A percentile compares a stretch with the other conserved stretches of the same genome.
These are phyloP conservation scores for Anaeromyces robustus DNA, from an alignment of 192 early-diverging fungal genomes.

Conservation along the genomic window DNA sequence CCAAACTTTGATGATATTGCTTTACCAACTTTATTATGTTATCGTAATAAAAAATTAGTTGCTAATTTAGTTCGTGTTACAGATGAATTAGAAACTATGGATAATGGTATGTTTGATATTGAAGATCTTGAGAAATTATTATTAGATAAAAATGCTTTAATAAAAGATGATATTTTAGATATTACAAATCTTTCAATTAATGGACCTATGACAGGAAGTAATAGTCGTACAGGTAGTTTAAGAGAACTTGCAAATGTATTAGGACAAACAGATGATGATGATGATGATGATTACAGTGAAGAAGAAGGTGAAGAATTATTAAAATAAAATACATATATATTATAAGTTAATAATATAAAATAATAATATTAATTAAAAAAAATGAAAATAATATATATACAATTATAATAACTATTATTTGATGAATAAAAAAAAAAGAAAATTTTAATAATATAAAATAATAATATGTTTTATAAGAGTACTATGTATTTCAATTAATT, in stretches of 20 bases:
- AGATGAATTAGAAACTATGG: constrained; percentile 21
- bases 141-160: constrained; percentile 9
- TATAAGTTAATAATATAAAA: too few species aligned
- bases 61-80: constrained; percentile 17
- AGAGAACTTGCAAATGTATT: not conserved
- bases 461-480: too few species aligned
- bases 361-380: too few species aligned
- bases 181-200: not conserved
- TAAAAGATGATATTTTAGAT: constrained; percentile 7
- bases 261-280: not conserved
- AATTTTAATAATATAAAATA: too few species aligned
- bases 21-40: constrained; percentile 26
- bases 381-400: too few species aligned
- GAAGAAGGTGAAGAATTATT: not conserved
- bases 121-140: constrained; percentile 27
- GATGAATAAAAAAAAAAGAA: too few species aligned
- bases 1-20: constrained; percentile 28
- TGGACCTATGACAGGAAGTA: not conserved
- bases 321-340: not conserved
- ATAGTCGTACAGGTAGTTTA: not conserved
- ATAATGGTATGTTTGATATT: constrained; percentile 15
- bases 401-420: too few species aligned
- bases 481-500: too few species aligned
- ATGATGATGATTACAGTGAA: not conserved
- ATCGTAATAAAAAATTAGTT: constrained; percentile 18